Evolutionary conservation across 1,284 basidiomycete genomes (phyloP).

Genomic region (Athelia psychrophila): DNA sequence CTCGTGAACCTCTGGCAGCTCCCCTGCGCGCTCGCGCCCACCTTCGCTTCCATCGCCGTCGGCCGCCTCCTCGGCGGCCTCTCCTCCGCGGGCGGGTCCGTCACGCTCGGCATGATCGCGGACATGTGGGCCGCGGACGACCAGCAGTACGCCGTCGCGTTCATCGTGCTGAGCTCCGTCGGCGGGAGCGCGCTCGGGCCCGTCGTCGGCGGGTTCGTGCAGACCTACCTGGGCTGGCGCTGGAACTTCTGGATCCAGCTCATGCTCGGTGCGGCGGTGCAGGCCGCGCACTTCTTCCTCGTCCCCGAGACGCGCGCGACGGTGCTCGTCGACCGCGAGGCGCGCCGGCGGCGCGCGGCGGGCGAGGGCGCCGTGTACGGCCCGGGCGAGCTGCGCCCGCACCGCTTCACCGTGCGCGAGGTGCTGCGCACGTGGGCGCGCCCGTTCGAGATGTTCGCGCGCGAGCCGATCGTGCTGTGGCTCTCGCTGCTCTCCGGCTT

Average conservation of each 20-base stretch:
- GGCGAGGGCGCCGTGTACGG: constrained; percentile 5
- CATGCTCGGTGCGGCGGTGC: constrained; percentile 11
- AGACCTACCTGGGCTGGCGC: constrained; percentile 10
- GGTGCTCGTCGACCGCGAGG: constrained; percentile 13
- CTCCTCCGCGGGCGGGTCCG: constrained; percentile 15
- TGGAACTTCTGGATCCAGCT: constrained; percentile 18
- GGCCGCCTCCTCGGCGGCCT: constrained; percentile 14
- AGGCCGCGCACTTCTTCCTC: constrained; percentile 11
- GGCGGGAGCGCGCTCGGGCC: constrained; percentile 14
- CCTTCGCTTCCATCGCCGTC: constrained; percentile 12
- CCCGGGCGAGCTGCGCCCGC: constrained; percentile 4
- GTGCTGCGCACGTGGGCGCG: constrained; percentile 4
- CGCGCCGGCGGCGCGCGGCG: constrained; percentile 10
- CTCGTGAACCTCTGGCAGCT: constrained; percentile 18
- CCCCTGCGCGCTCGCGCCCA: constrained; percentile 15
- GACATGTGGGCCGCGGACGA: constrained; percentile 15
- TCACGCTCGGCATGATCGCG: constrained; percentile 17
- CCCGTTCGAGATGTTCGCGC: constrained; percentile 15
- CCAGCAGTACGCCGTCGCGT: constrained; percentile 17
- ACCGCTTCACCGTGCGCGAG: neutral
- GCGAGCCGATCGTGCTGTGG: constrained; percentile 16
- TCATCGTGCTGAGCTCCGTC: constrained; percentile 16
- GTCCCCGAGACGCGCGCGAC: constrained; percentile 13
- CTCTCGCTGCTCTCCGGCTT: constrained; percentile 15
- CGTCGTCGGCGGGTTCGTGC: constrained; percentile 13